Evolutionary conservation across 306 rosid genomes (phyloP).

Genomic region (Abrus precatorius): DNA sequence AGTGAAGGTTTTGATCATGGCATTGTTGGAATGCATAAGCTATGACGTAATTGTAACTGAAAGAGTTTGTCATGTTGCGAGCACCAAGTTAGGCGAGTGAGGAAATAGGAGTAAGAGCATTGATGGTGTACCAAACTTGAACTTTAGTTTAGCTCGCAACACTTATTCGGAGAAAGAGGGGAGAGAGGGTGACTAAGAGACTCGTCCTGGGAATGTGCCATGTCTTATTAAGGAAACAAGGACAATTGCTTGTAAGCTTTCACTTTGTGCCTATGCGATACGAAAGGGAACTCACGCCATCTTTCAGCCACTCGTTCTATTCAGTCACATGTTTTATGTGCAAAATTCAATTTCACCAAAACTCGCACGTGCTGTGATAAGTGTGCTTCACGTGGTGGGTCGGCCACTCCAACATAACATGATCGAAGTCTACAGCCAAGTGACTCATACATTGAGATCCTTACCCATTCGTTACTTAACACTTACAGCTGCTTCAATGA

Average conservation of each 20-base stretch:
- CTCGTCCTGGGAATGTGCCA: conserved; percentile 50
- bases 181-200: conserved; percentile 47
- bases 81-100: conserved; percentile 60
- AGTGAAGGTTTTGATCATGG: background rate
- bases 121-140: conserved; percentile 50
- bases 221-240: conserved; percentile 55
- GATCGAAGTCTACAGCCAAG: background rate
- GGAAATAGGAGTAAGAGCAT: conserved; percentile 42
- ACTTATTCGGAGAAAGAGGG: conserved; percentile 46
- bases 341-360: conserved; percentile 26
- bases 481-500: background rate
- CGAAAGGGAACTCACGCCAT: conserved; percentile 24
- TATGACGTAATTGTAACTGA: background rate
- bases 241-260: conserved; percentile 48
- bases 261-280: conserved; percentile 36
- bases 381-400: background rate
- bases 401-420: background rate
- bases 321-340: conserved; percentile 70
- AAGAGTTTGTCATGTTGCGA: conserved; percentile 23
- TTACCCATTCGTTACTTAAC: background rate
- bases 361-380: conserved; percentile 58
- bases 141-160: conserved; percentile 49
- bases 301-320: conserved; percentile 54
- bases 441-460: background rate
- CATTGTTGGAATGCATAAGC: background rate